These are phyloP conservation scores for Trichoderma asperelloides DNA, from an alignment of 495 filamentous ascomycete genomes.

Conservation along the genomic window DNA sequence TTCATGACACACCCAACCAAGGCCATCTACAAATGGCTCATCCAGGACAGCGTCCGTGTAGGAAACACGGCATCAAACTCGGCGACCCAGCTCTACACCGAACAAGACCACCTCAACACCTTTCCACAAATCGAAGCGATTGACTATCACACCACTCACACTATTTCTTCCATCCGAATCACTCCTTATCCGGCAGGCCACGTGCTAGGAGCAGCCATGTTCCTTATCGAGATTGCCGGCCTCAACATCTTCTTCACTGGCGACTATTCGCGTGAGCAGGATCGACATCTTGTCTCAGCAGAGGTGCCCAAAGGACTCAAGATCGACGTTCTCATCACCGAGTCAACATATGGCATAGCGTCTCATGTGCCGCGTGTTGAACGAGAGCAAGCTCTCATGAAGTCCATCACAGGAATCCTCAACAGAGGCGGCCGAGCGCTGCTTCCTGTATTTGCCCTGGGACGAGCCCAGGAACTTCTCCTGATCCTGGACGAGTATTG, in stretches of 20 bases:
- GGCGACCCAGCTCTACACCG: slow-evolving; percentile 73
- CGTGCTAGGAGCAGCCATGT: slow-evolving; percentile 98
- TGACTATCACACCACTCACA: slow-evolving; percentile 95
- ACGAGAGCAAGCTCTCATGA: slow-evolving; percentile 88
- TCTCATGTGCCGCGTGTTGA: slow-evolving; percentile 82
- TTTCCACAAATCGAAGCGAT: slow-evolving; percentile 93
- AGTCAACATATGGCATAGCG: slow-evolving; percentile 92
- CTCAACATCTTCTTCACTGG: slow-evolving; percentile 95
- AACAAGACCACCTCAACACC: slow-evolving; percentile 86
- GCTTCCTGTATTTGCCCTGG: slow-evolving; percentile 92
- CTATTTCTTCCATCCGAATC: slow-evolving; percentile 89
- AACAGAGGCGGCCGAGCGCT: slow-evolving; percentile 86
- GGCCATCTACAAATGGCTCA: slow-evolving; percentile 99
- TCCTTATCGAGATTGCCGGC: slow-evolving; percentile 89
- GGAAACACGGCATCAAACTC: slow-evolving; percentile 70
- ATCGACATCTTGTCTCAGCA: slow-evolving; percentile 89
- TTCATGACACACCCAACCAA: slow-evolving; percentile 99
- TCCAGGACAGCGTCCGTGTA: slow-evolving; percentile 90
- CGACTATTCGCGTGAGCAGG: slow-evolving; percentile 90
- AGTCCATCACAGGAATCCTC: slow-evolving; percentile 79
- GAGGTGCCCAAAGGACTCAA: slow-evolving; percentile 75
- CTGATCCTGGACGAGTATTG: slow-evolving; percentile 97
- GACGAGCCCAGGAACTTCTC: slow-evolving; percentile 85
- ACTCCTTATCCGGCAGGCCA: slow-evolving; percentile 95
- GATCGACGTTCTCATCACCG: slow-evolving; percentile 92